Evolutionary conservation across 2,329 filamentous ascomycete species (phyloP).

Genomic region (Diaporthe vaccinii): DNA sequence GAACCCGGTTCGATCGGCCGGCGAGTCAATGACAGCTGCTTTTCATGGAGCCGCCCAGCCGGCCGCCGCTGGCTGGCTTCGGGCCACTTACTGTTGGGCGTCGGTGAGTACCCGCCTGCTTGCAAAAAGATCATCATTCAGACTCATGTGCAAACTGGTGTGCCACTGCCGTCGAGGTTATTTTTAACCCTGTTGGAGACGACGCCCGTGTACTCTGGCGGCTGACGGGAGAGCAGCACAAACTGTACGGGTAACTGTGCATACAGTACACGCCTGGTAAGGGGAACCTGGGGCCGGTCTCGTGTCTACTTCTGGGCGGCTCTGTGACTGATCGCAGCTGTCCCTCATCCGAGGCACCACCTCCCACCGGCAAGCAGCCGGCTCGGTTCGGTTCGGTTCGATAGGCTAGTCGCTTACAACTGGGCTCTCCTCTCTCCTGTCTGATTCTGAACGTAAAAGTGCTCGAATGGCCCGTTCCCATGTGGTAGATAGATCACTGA

Average conservation of each 20-base stretch:
- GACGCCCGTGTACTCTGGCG: neutral
- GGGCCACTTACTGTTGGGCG: neutral
- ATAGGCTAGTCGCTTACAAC: neutral
- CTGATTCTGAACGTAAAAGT: neutral
- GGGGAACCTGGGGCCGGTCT: constrained; percentile 3
- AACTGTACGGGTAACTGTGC: neutral
- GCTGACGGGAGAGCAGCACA: constrained; percentile 3
- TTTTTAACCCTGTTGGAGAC: neutral
- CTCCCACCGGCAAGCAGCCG: neutral
- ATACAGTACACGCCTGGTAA: neutral
- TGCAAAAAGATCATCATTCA: neutral
- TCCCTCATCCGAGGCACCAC: neutral
- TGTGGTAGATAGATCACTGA: constrained; percentile 21
- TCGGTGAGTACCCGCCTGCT: constrained; percentile 2
- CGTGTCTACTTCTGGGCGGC: constrained; percentile 1
- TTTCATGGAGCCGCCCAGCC: constrained; percentile 8
- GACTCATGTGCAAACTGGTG: neutral
- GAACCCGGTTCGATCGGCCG: constrained; percentile 14
- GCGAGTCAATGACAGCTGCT: constrained; percentile 28
- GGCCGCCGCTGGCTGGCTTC: constrained; percentile 15
- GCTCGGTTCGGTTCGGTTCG: constrained; percentile 16
- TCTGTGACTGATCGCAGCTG: neutral
- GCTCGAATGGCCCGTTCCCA: neutral
- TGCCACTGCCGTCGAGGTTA: neutral
- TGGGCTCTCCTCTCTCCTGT: neutral